These are phyloP conservation scores for Sphenostylis stenocarpa DNA, from an alignment of 306 rosid species.

Conservation along the genomic window DNA sequence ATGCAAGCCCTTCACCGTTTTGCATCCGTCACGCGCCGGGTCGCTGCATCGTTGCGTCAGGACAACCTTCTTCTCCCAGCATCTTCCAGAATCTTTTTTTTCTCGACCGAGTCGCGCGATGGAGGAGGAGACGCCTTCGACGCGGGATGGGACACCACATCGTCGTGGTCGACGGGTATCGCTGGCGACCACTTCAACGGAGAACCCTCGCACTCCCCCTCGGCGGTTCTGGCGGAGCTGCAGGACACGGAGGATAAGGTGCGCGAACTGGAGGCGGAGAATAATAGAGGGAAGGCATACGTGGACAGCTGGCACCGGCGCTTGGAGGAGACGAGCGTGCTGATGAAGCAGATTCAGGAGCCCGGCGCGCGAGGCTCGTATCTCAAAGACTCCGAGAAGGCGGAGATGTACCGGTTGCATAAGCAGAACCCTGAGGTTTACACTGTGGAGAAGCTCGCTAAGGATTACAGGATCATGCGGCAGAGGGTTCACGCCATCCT, in stretches of 20 bases:
- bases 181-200: slow-evolving; percentile 87
- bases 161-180: slow-evolving; percentile 76
- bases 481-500: slow-evolving; percentile 97
- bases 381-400: slow-evolving; percentile 85
- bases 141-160: slow-evolving; percentile 48
- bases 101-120: slow-evolving; percentile 24
- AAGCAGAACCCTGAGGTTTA: slow-evolving; percentile 74
- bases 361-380: slow-evolving; percentile 93
- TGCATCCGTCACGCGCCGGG: slow-evolving; percentile 22
- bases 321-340: slow-evolving; percentile 49
- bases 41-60: neutral
- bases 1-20: slow-evolving; percentile 42
- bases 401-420: slow-evolving; percentile 76
- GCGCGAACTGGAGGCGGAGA: slow-evolving; percentile 56
- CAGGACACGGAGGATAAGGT: slow-evolving; percentile 62
- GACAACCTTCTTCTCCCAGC: neutral
- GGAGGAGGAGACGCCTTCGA: slow-evolving; percentile 28
- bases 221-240: slow-evolving; percentile 14
- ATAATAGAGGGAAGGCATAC: slow-evolving; percentile 41
- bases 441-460: slow-evolving; percentile 77
- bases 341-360: slow-evolving; percentile 74
- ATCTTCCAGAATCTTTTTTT: slow-evolving; percentile 31
- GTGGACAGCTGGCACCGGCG: slow-evolving; percentile 65
- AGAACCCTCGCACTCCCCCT: neutral
- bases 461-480: slow-evolving; percentile 91